Evolutionary conservation across 192 early-diverging fungal genomes (phyloP), one percentile per base, ranked within the genome.

Genomic region (Backusella tarrabulga): DNA sequence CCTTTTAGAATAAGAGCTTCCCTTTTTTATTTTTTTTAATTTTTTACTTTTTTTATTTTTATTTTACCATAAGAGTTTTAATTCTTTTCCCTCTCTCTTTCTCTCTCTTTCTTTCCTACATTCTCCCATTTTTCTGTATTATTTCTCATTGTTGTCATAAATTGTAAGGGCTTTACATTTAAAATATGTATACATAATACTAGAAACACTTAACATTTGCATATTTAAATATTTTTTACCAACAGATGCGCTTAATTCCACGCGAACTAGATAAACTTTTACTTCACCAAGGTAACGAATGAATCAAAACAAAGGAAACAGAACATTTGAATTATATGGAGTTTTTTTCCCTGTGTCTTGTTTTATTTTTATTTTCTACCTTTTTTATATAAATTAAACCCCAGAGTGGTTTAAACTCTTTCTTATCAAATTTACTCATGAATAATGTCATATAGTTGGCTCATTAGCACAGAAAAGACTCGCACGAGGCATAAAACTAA

Each of bases 251-350:
- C 63, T 85, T 98, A 15, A 84, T 96, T 35, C 95, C 97, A 29
- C 91, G 94, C 42, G 96, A 99, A 80, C 73, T 97, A 9, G 97
- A 99, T 90, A 97, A 97, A 80, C 90, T 99, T 19, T 69, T 90
- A 19, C 89, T 99, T 17, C 87, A 91, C 77, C 95, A 97, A 81
- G 78, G 78, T 79, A 79, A 29, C 23, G 34, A 34, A 60, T 34
- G 17, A 23, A 72, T 8, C 35, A 63, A 40, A 8, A 56, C 19
- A 29, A 68, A 26, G 14, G 11, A 54, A 26, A 60, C 21, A 4
- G 26, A 26, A 34, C 40, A 54, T 54, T 12, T 32, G 32, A 36
- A 71, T 50, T 36, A 32, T 6, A 34, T 41, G 23, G 9, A 69
- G 3, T 34, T 32, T 14, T 67, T 67, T 34, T 29, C 6, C 1